phyloP scores from a whole-genome alignment of 768 basidiomycete genomes.

The Mycena belliarum region DNA sequence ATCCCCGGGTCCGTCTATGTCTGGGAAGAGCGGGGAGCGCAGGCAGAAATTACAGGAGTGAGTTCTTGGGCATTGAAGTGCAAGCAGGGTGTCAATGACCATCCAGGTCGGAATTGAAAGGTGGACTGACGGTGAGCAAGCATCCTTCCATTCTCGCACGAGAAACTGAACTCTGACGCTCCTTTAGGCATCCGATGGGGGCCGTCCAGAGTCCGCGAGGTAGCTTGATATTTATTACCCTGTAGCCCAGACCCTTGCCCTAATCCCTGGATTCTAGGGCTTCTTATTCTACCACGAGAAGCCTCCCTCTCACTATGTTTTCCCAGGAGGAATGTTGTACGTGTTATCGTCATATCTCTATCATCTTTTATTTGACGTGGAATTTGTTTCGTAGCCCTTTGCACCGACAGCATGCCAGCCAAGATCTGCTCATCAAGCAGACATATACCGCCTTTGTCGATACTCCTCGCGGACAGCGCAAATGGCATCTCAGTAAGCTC shows the following conservation, averaged over 20 bases:
- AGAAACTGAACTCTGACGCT: background rate
- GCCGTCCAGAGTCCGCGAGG: conserved; percentile 77
- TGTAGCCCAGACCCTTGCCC: background rate
- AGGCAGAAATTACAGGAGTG: conserved; percentile 73
- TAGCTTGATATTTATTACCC: conserved; percentile 26
- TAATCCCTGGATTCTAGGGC: conserved; percentile 45
- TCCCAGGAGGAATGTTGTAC: conserved; percentile 43
- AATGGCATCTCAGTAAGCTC: conserved; percentile 78
- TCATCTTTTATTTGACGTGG: conserved; percentile 9
- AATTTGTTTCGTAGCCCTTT: conserved; percentile 7
- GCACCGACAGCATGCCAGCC: conserved; percentile 34
- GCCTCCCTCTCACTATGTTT: conserved; percentile 45
- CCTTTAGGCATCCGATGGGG: conserved; percentile 80
- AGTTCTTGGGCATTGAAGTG: conserved; percentile 23
- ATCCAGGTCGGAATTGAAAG: conserved; percentile 74
- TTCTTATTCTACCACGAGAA: conserved; percentile 84
- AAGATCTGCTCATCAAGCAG: conserved; percentile 66
- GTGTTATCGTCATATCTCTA: conserved; percentile 29
- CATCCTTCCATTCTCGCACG: background rate
- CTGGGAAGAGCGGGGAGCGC: conserved; percentile 81
- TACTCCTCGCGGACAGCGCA: conserved; percentile 63
- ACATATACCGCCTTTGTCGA: conserved; percentile 81
- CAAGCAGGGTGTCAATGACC: conserved; percentile 7
- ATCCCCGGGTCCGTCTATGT: conserved; percentile 79
- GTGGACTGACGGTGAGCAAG: conserved; percentile 71